Evolutionary conservation across 805 yeast genomes (phyloP), one percentile per base, ranked within the genome.

Genomic region (Candida incommunis): DNA sequence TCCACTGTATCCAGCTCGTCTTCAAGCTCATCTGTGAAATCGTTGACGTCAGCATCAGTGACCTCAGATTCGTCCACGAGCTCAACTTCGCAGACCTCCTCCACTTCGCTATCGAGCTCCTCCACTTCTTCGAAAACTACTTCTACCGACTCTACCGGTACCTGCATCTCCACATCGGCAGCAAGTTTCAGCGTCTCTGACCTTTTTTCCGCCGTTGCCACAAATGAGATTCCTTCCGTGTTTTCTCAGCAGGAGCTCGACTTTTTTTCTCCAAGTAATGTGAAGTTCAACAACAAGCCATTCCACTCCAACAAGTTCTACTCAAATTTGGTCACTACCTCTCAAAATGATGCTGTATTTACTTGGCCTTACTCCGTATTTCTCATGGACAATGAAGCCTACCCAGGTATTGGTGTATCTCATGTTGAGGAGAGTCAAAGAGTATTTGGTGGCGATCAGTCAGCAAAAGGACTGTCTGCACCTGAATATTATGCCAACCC

Each of bases 261-360:
- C 11, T 58, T 75, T 46, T 51, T 55, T 0, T 56, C 76, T 34
- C 76, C 80, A 18, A 52, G 51, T 2, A 75, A 75, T 27, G 77
- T 73, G 29, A 60, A 64, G 34, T 67, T 68, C 48, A 56, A 61
- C 43, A 71, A 61, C 26, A 52, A 50, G 9, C 66, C 79, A 1
- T 68, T 72, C 48, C 77, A 78, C 55, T 85, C 94, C 22, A 83
- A 84, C 67, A 83, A 82, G 62, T 84, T 83, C 61, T 82, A 74
- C 62, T 73, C 76, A 29, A 83, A 84, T 58, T 56, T 82, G 54
- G 62, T 78, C 51, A 64, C 81, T 21, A 80, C 67, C 21, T 62
- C 61, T 43, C 85, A 78, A 60, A 63, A 67, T 22, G 65, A 68
- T 43, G 71, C 76, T 43, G 72, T 72, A 3, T 82, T 72, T 64